Conservation (phyloP, 148 eudicot species). For the Rhododendron kiyosumense region DNA sequence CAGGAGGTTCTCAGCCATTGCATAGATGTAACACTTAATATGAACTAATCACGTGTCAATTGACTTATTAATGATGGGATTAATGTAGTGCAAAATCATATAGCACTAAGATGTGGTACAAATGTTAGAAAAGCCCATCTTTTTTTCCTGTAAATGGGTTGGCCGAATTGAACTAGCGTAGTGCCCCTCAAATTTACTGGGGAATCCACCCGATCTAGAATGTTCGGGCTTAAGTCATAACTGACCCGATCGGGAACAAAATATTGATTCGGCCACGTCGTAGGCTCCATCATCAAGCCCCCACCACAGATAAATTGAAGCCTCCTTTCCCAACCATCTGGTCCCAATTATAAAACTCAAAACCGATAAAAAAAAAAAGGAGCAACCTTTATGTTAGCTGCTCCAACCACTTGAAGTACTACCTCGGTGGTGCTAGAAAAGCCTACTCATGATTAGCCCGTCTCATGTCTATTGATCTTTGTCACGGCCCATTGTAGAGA, state of each 20-base stretch:
- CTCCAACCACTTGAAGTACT: not conserved
- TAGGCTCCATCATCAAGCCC: not conserved
- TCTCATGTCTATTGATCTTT: not conserved
- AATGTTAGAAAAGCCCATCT: too few relatives aligned
- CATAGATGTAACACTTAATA: not conserved
- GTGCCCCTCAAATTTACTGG: not conserved
- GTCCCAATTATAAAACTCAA: not conserved
- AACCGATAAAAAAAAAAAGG: not conserved
- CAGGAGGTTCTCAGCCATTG: not conserved
- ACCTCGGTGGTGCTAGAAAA: too few relatives aligned
- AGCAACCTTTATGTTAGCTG: not conserved
- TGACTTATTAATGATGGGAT: not conserved
- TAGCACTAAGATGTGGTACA: not conserved
- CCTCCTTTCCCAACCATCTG: not conserved
- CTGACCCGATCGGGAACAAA: rapidly evolving
- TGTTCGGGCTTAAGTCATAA: not conserved
- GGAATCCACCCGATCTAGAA: not conserved
- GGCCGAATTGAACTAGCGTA: not conserved
- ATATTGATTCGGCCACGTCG: too few relatives aligned
- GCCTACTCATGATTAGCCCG: not conserved
- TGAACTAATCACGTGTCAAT: not conserved
- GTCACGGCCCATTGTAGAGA: not conserved
- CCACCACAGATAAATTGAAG: not conserved
- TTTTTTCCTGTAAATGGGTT: not conserved
- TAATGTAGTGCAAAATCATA: too few relatives aligned